Conservation (phyloP, 2,329 filamentous ascomycete species). For the Fusarium oxysporum region DNA sequence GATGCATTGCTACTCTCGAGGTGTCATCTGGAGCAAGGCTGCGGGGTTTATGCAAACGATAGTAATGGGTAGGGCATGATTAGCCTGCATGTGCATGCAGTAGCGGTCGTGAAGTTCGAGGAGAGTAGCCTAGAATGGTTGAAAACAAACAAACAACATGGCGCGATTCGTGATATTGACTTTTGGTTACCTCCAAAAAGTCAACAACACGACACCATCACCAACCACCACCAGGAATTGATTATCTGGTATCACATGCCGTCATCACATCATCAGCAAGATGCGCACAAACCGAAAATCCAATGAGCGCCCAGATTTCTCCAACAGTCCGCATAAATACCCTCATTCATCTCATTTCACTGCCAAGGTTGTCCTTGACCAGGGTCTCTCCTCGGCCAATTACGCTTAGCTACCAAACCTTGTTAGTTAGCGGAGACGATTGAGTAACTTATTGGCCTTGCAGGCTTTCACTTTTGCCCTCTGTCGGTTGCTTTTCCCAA, state of each 20-base stretch:
- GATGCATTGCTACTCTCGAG: slow-evolving; percentile 14
- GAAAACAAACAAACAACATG: slow-evolving; percentile 28
- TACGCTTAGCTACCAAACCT: slow-evolving; percentile 29
- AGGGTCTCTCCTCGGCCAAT: slow-evolving; percentile 29
- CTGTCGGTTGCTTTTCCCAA: slow-evolving; percentile 1
- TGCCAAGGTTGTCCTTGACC: slow-evolving; percentile 29
- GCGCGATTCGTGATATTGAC: slow-evolving; percentile 26
- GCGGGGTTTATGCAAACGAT: slow-evolving; percentile 27
- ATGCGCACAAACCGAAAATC: not conserved
- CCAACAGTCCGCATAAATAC: slow-evolving; percentile 28
- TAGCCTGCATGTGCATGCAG: slow-evolving; percentile 20
- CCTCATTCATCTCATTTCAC: slow-evolving; percentile 41
- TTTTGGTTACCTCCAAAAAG: slow-evolving; percentile 2
- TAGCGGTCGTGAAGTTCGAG: not conserved
- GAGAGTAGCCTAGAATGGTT: slow-evolving; percentile 4
- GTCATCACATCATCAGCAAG: slow-evolving; percentile 29
- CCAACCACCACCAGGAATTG: slow-evolving; percentile 5
- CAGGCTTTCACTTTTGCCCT: slow-evolving; percentile 2
- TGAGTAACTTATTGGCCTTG: not conserved
- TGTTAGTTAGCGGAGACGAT: not conserved
- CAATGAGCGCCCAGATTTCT: not conserved
- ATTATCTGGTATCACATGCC: slow-evolving; percentile 23
- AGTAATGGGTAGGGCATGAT: not conserved
- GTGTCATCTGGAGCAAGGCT: slow-evolving; percentile 18
- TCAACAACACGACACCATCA: slow-evolving; percentile 8